phyloP scores from a whole-genome alignment of 1,139 yeast species.

The Candida tropicalis region DNA sequence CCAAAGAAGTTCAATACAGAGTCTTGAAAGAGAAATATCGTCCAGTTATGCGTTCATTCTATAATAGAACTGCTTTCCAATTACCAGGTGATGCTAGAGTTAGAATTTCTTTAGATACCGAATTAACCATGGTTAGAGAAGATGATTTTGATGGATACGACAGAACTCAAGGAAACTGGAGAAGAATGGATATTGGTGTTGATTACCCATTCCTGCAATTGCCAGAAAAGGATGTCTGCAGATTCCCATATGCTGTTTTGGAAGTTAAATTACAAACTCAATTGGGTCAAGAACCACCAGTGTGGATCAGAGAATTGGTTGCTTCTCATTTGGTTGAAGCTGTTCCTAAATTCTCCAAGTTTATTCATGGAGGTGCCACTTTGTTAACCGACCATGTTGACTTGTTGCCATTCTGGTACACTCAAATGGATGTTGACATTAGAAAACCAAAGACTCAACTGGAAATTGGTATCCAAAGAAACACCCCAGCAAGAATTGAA shows the following conservation, averaged over 20 bases:
- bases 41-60: slow-evolving; percentile 94
- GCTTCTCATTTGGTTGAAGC: slow-evolving; percentile 95
- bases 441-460: slow-evolving; percentile 80
- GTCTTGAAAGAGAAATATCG: slow-evolving; percentile 80
- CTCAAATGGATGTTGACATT: slow-evolving; percentile 97
- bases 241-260: slow-evolving; percentile 96
- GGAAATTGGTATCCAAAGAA: slow-evolving; percentile 57
- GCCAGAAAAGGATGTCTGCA: slow-evolving; percentile 79
- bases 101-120: slow-evolving; percentile 95
- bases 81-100: slow-evolving; percentile 99
- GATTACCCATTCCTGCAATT: slow-evolving; percentile 92
- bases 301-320: slow-evolving; percentile 92
- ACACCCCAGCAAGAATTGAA: slow-evolving; percentile 18
- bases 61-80: slow-evolving; percentile 98
- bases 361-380: slow-evolving; percentile 93
- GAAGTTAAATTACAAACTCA: slow-evolving; percentile 98
- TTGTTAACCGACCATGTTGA: slow-evolving; percentile 79
- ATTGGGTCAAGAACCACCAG: slow-evolving; percentile 97
- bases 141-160: slow-evolving; percentile 93
- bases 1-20: slow-evolving; percentile 89
- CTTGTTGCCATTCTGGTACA: slow-evolving; percentile 93
- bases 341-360: slow-evolving; percentile 95
- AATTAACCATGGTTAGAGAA: slow-evolving; percentile 93
- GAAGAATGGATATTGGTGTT: slow-evolving; percentile 97
- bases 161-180: slow-evolving; percentile 92